Evolutionary conservation across 345 rosid species (phyloP).

Genomic region (Psidium friedrichsthalianum): DNA sequence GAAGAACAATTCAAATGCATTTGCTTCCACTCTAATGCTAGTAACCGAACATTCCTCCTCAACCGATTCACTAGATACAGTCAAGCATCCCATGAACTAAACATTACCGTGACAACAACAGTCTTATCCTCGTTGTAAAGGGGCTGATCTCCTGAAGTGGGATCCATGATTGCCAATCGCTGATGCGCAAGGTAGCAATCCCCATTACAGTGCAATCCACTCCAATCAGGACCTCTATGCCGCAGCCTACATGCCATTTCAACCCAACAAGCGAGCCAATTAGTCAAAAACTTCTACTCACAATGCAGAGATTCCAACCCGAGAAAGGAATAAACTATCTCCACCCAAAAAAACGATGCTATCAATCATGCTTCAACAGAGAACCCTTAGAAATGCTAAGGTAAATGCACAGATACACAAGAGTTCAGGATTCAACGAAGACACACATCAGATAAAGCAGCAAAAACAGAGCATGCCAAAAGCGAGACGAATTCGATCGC

Average conservation of each 20-base stretch:
- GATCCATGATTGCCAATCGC: conserved; percentile 83
- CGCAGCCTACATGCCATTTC: conserved; percentile 37
- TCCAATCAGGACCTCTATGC: conserved; percentile 99
- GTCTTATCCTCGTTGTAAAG: conserved; percentile 76
- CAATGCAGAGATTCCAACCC: not conserved
- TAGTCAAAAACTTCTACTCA: not conserved
- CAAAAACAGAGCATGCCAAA: not conserved
- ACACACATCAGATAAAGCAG: not conserved
- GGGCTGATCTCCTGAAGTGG: conserved; percentile 96
- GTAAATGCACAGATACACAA: not conserved
- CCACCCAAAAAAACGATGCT: not conserved
- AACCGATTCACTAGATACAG: not conserved
- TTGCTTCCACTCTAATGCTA: not conserved
- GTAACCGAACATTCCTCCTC: not conserved
- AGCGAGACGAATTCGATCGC: not conserved
- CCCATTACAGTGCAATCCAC: conserved; percentile 74
- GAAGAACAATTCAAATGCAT: not conserved
- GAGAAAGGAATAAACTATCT: not conserved
- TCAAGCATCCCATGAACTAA: not conserved
- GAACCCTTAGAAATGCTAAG: not conserved
- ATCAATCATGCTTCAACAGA: not conserved
- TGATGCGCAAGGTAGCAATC: conserved; percentile 77
- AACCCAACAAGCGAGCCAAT: not conserved
- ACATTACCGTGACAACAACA: conserved; percentile 66
- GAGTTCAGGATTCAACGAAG: not conserved